These are phyloP conservation scores for Candida glucosophila DNA, from an alignment of 1,139 yeast species.

Conservation along the genomic window DNA sequence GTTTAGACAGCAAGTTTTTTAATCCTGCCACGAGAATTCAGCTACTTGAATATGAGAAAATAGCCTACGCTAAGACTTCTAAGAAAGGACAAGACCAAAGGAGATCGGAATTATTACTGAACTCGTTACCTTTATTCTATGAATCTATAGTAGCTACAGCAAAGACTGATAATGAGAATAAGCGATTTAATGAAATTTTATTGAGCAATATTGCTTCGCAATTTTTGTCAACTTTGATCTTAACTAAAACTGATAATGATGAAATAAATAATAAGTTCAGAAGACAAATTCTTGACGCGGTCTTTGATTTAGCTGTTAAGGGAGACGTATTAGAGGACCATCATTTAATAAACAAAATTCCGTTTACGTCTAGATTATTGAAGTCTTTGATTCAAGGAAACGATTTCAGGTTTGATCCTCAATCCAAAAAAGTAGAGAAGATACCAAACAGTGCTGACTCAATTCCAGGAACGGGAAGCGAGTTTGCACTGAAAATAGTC, in stretches of 20 bases:
- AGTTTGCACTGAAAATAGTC: constrained; percentile 48
- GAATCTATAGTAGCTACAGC: constrained; percentile 42
- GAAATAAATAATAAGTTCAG: constrained; percentile 38
- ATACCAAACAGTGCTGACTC: constrained; percentile 32
- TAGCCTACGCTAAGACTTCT: constrained; percentile 63
- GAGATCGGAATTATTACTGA: constrained; percentile 57
- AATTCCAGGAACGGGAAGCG: constrained; percentile 52
- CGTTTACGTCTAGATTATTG: constrained; percentile 69
- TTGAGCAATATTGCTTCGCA: constrained; percentile 76
- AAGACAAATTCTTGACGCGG: constrained; percentile 43
- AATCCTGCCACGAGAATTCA: constrained; percentile 60
- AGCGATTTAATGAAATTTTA: constrained; percentile 32
- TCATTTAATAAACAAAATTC: constrained; percentile 58
- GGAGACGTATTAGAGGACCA: constrained; percentile 65
- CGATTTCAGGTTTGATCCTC: constrained; percentile 51
- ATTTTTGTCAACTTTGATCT: constrained; percentile 65
- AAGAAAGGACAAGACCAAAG: constrained; percentile 80
- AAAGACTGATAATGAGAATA: constrained; percentile 16
- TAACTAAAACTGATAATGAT: constrained; percentile 41
- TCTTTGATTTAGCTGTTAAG: constrained; percentile 47
- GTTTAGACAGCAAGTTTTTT: constrained; percentile 77
- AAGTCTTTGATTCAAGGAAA: constrained; percentile 74
- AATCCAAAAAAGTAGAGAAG: constrained; percentile 46
- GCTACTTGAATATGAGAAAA: constrained; percentile 49
- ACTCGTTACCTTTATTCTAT: constrained; percentile 61